Evolutionary conservation across 2,329 filamentous ascomycete genomes (phyloP), one percentile per base, ranked within the genome.

Genomic region (Colletotrichum endophyticum): DNA sequence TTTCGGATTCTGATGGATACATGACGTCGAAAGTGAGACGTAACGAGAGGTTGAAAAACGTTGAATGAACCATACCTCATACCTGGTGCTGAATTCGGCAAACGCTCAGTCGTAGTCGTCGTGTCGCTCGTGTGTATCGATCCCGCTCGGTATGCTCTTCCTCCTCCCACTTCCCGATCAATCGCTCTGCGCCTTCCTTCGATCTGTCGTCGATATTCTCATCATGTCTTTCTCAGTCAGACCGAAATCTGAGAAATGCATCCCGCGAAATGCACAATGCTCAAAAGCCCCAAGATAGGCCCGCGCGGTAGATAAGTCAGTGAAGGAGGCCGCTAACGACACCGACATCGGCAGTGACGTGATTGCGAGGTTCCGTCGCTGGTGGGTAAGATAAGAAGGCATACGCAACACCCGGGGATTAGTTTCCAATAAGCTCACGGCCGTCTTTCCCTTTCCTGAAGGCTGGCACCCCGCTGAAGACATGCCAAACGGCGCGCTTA

Each of bases 281-380:
- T 7, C 8, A 30, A 62, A 62, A 6, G 16, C 59, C 19, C 59
- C 49, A 30, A 68, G 66, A 30, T 19, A 49, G 39, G 39, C 19
- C 39, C 39, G 39, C 19, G 39, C 39, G 19, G 39, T 61, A 61
- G 25, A 61, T 44, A 69, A 61, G 32, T 28, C n/a, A 32, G 57
- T 9, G 57, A 27, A 22, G 56, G 9, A 25, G 36, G 22, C 25
- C 36, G 68, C 56, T 34, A 49, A 61, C 66, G 36, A 68, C 63
- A 72, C 73, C 73, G 73, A 76, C 73, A 76, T 76, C 73, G 73
- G 73, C 73, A 76, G 57, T 76, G 73, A 73, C 70, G 70, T 73
- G 73, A 73, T 76, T 73, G 63, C 73, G 59, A 76, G 73, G 73
- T 76, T 63, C 56, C 68, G 73, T 39, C 70, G 34, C 56, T 36